Evolutionary conservation across 345 rosid species (phyloP), one percentile per base, ranked within the genome.

Genomic region (Hibiscus syriacus): DNA sequence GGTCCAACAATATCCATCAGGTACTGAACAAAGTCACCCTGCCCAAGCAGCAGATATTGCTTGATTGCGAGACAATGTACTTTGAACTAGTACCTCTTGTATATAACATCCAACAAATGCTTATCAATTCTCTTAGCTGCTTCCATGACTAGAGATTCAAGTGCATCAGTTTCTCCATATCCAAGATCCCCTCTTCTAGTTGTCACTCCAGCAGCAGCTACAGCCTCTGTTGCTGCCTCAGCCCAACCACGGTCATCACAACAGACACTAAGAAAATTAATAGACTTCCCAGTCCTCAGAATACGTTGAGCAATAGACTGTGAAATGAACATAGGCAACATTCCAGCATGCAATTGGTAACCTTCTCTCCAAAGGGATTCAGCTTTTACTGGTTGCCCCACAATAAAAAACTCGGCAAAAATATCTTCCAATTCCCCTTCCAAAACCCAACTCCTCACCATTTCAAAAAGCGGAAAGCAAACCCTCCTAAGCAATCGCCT

Each of bases 401-500:
- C 92, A 5, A 94, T 67, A 80, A 94, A 94, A 80, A 94, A 90
- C 67, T 94, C 98, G 1, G 98, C 82, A 62, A 85, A 94, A 64
- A 85, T 85, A 75, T 94, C 99, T 71, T 94, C 99, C 80, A 94
- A 67, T 80, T 94, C 98, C 30, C 99, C 99, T 81, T 94, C 99
- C 77, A 94, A 78, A 75, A 94, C 99, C 99, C 99, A 94, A 68
- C 93, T 89, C 86, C 97, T 89, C 62, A 94, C 99, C 98, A 94
- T 91, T 79, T 94, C 99, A 55, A 94, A 89, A 70, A 94, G 84
- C 0, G 99, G 99, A 69, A 96, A 94, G 72, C 98, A 94, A 17
- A 92, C 98, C 45, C 93, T 83, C 53, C 73, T 77, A 16, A 94
- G 96, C 76, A 94, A 83, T 60, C 77, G 80, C 84, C 78, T 86